A percentile compares a stretch with the other conserved stretches of the same genome.
phyloP scores from a whole-genome alignment of 257 asterid species.

The Anisodus tanguticus region DNA sequence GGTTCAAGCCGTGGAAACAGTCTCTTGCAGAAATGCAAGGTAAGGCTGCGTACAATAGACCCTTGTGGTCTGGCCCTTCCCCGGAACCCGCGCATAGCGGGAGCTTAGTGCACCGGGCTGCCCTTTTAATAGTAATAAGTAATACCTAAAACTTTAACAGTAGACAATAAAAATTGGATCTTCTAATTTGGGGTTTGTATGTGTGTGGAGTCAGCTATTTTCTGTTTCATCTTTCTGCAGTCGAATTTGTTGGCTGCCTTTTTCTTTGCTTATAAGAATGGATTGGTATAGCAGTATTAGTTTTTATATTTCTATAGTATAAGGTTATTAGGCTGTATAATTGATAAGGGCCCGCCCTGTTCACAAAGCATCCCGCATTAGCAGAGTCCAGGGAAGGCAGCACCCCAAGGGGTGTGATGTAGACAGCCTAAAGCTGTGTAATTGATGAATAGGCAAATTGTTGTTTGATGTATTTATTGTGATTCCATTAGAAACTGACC shows the following conservation, averaged over 20 bases:
- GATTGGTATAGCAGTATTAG: not conserved
- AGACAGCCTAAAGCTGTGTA: not conserved
- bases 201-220: not conserved
- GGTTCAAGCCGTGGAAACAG: no score
- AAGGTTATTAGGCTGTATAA: not conserved
- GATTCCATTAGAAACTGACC: not conserved
- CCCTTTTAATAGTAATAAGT: no score
- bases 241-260: constrained; percentile 14
- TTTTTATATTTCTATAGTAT: not conserved
- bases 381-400: no score
- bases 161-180: not conserved
- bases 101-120: no score
- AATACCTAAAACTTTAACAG: no score
- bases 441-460: not conserved
- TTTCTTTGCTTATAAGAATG: constrained; percentile 12
- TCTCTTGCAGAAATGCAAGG: no score
- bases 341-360: no score
- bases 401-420: no score
- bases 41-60: no score
- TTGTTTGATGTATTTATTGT: constrained; percentile 17
- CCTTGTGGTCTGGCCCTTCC: no score
- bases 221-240: constrained; percentile 1
- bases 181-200: not conserved
- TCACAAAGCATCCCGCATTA: no score
- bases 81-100: no score